These are phyloP conservation scores for Aspergillus kassunensis DNA, from an alignment of 495 filamentous ascomycete species.

Conservation along the genomic window DNA sequence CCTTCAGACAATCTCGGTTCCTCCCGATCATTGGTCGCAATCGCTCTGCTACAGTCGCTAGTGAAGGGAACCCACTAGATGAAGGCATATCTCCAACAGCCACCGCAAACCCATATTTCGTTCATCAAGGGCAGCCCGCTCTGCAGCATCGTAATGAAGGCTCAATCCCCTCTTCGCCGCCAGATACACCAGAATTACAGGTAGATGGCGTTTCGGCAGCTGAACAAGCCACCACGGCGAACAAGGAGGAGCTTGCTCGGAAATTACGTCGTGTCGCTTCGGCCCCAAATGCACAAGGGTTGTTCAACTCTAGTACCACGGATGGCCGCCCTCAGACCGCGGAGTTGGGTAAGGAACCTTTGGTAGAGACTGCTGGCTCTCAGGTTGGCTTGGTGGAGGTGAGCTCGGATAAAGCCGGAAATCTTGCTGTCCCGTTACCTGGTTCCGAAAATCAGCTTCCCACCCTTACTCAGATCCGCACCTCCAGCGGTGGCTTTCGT, in stretches of 20 bases:
- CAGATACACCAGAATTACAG: slow-evolving; percentile 79
- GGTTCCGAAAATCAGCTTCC: slow-evolving; percentile 42
- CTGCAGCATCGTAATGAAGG: slow-evolving; percentile 92
- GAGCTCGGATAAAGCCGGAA: slow-evolving; percentile 30
- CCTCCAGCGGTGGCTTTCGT: slow-evolving; percentile 66
- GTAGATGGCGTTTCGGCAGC: slow-evolving; percentile 66
- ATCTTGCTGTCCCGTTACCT: slow-evolving; percentile 41
- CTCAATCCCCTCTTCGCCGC: slow-evolving; percentile 93
- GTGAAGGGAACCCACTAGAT: slow-evolving; percentile 87
- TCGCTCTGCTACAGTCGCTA: slow-evolving; percentile 83
- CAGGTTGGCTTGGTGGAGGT: slow-evolving; percentile 54
- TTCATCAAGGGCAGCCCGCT: slow-evolving; percentile 89
- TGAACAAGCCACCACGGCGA: slow-evolving; percentile 71
- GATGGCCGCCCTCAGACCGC: slow-evolving; percentile 73
- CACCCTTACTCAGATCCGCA: slow-evolving; percentile 50
- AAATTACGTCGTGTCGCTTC: slow-evolving; percentile 92
- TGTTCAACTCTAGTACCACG: slow-evolving; percentile 67
- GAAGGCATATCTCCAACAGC: slow-evolving; percentile 88
- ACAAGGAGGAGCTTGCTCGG: slow-evolving; percentile 88
- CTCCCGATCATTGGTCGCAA: slow-evolving; percentile 74
- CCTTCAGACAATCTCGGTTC: slow-evolving; percentile 79
- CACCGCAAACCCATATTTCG: slow-evolving; percentile 95
- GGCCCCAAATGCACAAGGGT: slow-evolving; percentile 92
- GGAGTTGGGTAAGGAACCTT: slow-evolving; percentile 72
- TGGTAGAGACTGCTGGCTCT: slow-evolving; percentile 53